phyloP scores from a whole-genome alignment of 225 moss, liverwort and hornwort species.

The Straminergon stramineum region DNA sequence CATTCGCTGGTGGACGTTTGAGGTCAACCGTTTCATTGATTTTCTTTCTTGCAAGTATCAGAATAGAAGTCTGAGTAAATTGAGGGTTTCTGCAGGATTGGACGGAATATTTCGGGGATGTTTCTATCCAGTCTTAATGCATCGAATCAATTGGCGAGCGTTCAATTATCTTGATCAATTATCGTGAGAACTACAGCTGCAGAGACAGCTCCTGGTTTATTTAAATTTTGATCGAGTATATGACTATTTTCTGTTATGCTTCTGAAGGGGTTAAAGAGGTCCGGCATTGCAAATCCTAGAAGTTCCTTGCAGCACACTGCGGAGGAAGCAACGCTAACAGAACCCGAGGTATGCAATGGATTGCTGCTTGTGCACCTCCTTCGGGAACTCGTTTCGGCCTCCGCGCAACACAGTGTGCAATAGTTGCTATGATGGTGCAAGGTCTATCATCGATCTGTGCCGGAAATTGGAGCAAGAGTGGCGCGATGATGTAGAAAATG shows the following conservation, averaged over 20 bases:
- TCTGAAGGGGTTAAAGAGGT: neutral
- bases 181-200: neutral
- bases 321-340: neutral
- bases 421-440: conserved; percentile 76
- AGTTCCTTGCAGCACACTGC: neutral
- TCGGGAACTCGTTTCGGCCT: conserved; percentile 70
- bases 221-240: neutral
- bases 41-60: neutral
- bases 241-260: neutral
- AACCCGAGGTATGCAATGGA: conserved; percentile 11
- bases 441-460: conserved; percentile 63
- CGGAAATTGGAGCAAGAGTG: conserved; percentile 86
- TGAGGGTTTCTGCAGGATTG: neutral
- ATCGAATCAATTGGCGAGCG: neutral
- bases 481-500: conserved; percentile 61
- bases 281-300: neutral
- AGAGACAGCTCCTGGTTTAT: neutral
- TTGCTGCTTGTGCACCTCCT: conserved; percentile 67
- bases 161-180: neutral
- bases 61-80: neutral
- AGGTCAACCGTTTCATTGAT: neutral
- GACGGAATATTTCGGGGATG: neutral
- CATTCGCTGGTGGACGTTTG: neutral
- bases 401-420: conserved; percentile 66
- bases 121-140: neutral